These are phyloP conservation scores for Tetraselmis chui DNA, from an alignment of 139 green algal species.

Conservation along the genomic window DNA sequence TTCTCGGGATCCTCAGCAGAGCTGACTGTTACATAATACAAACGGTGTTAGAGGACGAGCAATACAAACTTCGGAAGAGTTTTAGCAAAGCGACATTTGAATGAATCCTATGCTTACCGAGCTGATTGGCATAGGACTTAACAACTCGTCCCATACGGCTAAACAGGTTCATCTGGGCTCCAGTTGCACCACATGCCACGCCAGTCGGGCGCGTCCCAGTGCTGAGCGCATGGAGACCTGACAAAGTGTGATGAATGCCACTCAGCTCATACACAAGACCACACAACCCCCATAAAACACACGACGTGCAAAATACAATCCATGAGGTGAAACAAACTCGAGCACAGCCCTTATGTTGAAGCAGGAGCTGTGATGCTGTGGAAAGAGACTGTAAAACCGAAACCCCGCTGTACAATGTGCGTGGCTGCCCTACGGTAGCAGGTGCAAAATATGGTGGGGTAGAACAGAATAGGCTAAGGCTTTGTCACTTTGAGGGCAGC, in stretches of 20 bases:
- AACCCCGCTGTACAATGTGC: too few species aligned
- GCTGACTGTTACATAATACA: conserved; percentile 43
- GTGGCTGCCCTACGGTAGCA: too few species aligned
- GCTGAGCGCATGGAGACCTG: background rate
- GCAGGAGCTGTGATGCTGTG: too few species aligned
- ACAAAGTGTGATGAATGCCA: too few species aligned
- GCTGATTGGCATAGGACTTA: conserved; percentile 82
- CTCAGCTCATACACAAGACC: too few species aligned
- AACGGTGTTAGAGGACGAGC: background rate
- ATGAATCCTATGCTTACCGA: conserved; percentile 51
- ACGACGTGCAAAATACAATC: too few species aligned
- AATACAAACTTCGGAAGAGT: background rate
- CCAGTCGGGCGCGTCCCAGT: background rate
- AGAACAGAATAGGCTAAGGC: background rate
- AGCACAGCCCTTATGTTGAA: background rate
- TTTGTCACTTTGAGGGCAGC: too few species aligned
- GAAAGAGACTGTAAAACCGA: too few species aligned
- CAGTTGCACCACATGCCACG: conserved; percentile 21
- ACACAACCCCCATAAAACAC: too few species aligned
- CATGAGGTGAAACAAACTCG: background rate
- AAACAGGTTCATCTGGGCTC: conserved; percentile 87
- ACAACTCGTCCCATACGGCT: conserved; percentile 68
- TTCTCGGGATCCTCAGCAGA: conserved; percentile 94
- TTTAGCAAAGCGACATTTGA: background rate
- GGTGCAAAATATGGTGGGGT: background rate